Conservation (phyloP, 106 monocot species). For the Cymbidium sinense region DNA sequence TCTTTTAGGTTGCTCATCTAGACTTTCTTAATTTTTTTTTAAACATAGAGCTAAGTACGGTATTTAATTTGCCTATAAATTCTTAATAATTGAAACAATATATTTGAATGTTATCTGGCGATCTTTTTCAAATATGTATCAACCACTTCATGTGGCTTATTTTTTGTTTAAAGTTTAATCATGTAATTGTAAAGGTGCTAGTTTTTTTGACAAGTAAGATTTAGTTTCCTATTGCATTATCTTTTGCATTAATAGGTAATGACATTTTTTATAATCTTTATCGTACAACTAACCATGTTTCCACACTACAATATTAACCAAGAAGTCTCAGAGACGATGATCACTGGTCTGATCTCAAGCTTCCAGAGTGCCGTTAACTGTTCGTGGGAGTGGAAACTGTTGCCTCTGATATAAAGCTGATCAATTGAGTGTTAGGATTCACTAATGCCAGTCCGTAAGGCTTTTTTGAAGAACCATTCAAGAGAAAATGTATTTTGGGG, state of each 20-base stretch:
- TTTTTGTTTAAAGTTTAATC: not conserved
- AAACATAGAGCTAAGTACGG: not conserved
- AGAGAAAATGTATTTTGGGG: slow-evolving; percentile 9
- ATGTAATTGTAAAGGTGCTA: not conserved
- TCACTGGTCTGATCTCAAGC: not conserved
- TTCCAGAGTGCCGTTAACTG: not conserved
- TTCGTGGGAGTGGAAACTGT: not conserved
- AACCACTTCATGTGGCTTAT: not conserved
- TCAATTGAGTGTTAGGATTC: not conserved
- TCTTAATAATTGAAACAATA: not conserved
- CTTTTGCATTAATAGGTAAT: not conserved
- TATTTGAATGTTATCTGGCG: not conserved
- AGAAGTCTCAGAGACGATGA: not conserved
- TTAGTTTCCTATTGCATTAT: not conserved
- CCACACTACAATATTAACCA: not conserved
- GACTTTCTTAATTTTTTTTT: not conserved
- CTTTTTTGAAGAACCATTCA: not conserved
- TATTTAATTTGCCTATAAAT: not conserved
- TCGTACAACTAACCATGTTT: not conserved
- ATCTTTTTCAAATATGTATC: not conserved
- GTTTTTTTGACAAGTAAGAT: not conserved
- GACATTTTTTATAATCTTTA: not conserved
- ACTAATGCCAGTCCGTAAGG: not conserved
- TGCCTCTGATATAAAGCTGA: not conserved
- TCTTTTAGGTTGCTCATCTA: not conserved